Conservation (phyloP, 306 rosid species). For the Leucaena leucocephala region DNA sequence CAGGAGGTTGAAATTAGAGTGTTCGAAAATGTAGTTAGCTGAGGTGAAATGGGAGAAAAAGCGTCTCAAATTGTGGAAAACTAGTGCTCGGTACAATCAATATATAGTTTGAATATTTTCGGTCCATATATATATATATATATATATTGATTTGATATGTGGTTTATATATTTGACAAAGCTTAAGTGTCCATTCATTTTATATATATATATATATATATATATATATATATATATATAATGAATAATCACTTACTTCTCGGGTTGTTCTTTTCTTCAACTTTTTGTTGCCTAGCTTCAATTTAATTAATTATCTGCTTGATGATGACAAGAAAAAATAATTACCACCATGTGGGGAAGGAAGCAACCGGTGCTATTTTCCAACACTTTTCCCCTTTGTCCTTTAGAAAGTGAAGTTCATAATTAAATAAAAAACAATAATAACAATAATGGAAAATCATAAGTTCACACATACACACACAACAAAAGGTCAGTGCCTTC, state of each 20-base stretch:
- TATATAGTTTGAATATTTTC: background rate
- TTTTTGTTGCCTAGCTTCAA: background rate
- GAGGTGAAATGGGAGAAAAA: slow-evolving; percentile 1
- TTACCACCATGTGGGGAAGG: background rate
- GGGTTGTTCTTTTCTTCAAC: background rate
- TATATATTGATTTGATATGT: no score
- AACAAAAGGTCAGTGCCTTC: background rate
- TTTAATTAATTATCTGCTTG: background rate
- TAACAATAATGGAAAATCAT: background rate
- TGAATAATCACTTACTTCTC: background rate
- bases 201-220: no score
- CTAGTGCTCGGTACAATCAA: background rate
- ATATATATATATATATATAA: background rate
- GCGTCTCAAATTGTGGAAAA: slow-evolving; percentile 13
- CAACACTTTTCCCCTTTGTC: no score
- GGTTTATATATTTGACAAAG: background rate
- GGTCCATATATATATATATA: background rate
- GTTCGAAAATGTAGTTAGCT: background rate
- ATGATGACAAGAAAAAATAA: background rate
- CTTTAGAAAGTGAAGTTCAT: background rate
- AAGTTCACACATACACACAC: background rate
- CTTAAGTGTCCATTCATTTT: background rate
- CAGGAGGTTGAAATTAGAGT: background rate
- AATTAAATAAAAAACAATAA: background rate
- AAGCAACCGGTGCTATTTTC: background rate